A percentile compares a stretch with the other conserved stretches of the same genome.
Conservation (phyloP, 352 stramenopile species). For the Pythium dissotocum region DNA sequence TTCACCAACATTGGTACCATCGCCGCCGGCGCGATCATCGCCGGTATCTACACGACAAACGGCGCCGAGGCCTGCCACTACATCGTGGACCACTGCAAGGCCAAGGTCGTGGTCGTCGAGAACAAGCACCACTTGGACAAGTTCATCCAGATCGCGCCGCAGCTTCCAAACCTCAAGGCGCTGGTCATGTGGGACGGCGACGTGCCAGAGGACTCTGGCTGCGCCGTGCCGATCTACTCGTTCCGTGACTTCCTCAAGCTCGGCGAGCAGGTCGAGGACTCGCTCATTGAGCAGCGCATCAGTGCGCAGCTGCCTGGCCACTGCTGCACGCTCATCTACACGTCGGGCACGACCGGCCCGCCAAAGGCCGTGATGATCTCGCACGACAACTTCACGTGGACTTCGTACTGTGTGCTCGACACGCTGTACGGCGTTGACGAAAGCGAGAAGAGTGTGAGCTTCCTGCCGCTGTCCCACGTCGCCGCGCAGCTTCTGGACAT, state of each 20-base stretch:
- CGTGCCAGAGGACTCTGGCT: slow-evolving; percentile 34
- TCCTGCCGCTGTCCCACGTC: slow-evolving; percentile 82
- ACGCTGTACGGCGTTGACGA: slow-evolving; percentile 49
- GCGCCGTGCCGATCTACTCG: slow-evolving; percentile 52
- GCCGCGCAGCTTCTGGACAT: slow-evolving; percentile 83
- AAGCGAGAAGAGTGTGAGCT: slow-evolving; percentile 70
- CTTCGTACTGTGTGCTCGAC: slow-evolving; percentile 52
- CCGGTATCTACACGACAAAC: slow-evolving; percentile 88
- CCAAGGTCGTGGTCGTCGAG: slow-evolving; percentile 79
- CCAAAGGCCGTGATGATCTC: slow-evolving; percentile 79
- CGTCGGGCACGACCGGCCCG: slow-evolving; percentile 74
- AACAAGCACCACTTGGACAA: slow-evolving; percentile 68
- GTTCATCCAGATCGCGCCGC: slow-evolving; percentile 59
- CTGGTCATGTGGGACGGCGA: slow-evolving; percentile 72
- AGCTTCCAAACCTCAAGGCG: slow-evolving; percentile 71
- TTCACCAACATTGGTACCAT: slow-evolving; percentile 80
- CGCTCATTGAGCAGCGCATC: slow-evolving; percentile 43
- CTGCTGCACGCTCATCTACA: slow-evolving; percentile 91
- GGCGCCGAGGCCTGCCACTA: slow-evolving; percentile 71
- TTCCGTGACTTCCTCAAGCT: slow-evolving; percentile 63
- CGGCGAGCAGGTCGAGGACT: slow-evolving; percentile 37
- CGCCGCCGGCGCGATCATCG: slow-evolving; percentile 72
- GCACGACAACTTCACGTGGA: slow-evolving; percentile 79
- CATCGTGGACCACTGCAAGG: slow-evolving; percentile 77
- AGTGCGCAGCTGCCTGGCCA: slow-evolving; percentile 49